These are phyloP conservation scores for Diaporthe vexans DNA, from an alignment of 2,329 filamentous ascomycete species.

Conservation along the genomic window DNA sequence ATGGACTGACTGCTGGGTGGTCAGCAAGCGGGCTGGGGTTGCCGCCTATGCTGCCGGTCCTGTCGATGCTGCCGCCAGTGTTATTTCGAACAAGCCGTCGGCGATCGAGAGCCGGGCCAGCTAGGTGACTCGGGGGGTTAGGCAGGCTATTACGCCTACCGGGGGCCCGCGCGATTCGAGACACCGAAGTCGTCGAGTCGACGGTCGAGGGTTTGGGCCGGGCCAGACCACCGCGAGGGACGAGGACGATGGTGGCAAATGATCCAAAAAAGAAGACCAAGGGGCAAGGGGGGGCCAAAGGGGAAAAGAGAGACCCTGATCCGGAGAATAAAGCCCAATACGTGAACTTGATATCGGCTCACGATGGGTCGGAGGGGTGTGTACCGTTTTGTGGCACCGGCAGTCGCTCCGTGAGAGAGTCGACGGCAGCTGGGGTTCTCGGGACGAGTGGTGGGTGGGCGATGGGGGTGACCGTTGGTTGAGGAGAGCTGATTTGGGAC, in stretches of 20 bases:
- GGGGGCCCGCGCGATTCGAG: conserved; percentile 14
- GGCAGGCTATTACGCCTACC: conserved; percentile 15
- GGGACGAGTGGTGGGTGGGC: conserved; percentile 23
- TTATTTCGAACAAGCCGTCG: background rate
- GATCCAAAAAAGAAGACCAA: conserved; percentile 33
- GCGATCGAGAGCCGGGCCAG: conserved; percentile 3
- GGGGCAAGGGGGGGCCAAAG: background rate
- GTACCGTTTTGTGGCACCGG: conserved; percentile 42
- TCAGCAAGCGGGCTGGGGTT: conserved; percentile 7
- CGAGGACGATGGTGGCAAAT: conserved; percentile 28
- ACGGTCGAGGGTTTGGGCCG: background rate
- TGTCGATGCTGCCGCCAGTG: background rate
- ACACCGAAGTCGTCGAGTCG: background rate
- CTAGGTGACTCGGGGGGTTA: conserved; percentile 6
- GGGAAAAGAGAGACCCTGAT: conserved; percentile 25
- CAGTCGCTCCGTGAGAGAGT: conserved; percentile 37
- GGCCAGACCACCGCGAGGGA: conserved; percentile 33
- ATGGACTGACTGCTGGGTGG: background rate
- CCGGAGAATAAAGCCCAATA: conserved; percentile 19
- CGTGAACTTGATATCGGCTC: conserved; percentile 25
- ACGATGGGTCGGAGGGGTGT: conserved; percentile 36
- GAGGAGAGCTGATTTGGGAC: conserved; percentile 14
- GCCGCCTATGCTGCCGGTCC: background rate
- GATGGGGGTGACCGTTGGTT: conserved; percentile 22
- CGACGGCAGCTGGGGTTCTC: conserved; percentile 30